Conservation (phyloP, 441 rosid genomes). For the Erodium texanum region DNA sequence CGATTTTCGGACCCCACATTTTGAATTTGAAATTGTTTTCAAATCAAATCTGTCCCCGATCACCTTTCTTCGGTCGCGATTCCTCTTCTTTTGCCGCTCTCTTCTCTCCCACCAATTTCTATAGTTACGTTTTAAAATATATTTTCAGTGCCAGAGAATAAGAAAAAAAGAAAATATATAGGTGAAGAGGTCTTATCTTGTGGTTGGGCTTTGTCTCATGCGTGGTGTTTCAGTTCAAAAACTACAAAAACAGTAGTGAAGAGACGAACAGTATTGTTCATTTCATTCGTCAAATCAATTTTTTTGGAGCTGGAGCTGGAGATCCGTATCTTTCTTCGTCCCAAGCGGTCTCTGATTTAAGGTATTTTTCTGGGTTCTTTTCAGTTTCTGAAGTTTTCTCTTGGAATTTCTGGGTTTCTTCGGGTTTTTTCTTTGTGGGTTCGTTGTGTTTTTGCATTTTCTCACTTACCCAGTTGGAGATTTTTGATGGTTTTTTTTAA, state of each 20-base stretch:
- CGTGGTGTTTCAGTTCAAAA: background rate
- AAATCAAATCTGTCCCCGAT: background rate
- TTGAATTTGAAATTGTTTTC: conserved; percentile 5
- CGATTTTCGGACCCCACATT: background rate
- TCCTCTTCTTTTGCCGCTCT: background rate
- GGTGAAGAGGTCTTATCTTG: conserved; percentile 6
- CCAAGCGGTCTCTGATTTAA: no score
- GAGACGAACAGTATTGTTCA: background rate
- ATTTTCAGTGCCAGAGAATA: background rate
- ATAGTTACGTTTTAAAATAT: background rate
- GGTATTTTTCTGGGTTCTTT: background rate
- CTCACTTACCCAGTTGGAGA: no score
- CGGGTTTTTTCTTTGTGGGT: no score
- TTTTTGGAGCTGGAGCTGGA: background rate
- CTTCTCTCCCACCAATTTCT: background rate
- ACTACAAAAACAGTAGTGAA: background rate
- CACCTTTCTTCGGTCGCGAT: background rate
- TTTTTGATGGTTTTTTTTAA: no score
- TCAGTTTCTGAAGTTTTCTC: background rate
- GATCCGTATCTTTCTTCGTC: no score
- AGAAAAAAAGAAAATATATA: background rate
- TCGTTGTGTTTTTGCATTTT: no score
- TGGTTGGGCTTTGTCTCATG: conserved; percentile 7
- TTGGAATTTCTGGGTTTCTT: no score
- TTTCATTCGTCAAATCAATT: background rate